Evolutionary conservation across 257 asterid genomes (phyloP), one percentile per base, ranked within the genome.

Genomic region (Rhazya stricta): DNA sequence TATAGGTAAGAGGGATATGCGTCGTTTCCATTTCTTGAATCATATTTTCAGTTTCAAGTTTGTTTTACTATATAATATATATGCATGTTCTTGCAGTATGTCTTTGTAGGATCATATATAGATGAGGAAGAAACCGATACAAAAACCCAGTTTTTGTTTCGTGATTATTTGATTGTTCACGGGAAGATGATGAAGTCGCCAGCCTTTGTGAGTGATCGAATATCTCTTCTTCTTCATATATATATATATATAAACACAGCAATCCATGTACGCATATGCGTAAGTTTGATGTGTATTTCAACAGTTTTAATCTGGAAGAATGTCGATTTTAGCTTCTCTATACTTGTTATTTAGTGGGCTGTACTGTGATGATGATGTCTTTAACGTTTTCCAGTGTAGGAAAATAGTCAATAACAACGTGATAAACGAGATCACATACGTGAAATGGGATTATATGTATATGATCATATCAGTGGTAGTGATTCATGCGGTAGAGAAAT

Each of bases 151-250:
- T 10, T 37, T 21, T 41, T 10, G 42, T 10, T 66, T 19, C 62
- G 62, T 8, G 74, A 29, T 70, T 60, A 0, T 8, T 21, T 51
- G 76, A 77, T 36, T 61, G 13, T 61, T 66, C 78, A 57, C 9
- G 56, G n/a, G 58, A 79, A 74, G 54, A 83, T 83, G 85, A 82
- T 83, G 85, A 82, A 72, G 75, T 19, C 74, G 0, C 70, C 78
- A 57, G 21, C 41, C 56, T 60, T 66, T 19, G 84, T 79, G 61
- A 79, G 86, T 56, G 34, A 27, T 48, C n/a, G n/a, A n/a, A n/a
- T n/a, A n/a, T n/a, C 32, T 18, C 27, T 21, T 27, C 19, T 51
- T 57, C 25, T 54, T 19, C 21, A 9, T 23, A 19, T 36, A 48
- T 27, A 5, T 50, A 13, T 54, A 12, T 25, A 9, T 23, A 19